A percentile compares a stretch with the other conserved stretches of the same genome.
Evolutionary conservation across 2,329 filamentous ascomycete species (phyloP).

Genomic region (Claviceps fusiformis): DNA sequence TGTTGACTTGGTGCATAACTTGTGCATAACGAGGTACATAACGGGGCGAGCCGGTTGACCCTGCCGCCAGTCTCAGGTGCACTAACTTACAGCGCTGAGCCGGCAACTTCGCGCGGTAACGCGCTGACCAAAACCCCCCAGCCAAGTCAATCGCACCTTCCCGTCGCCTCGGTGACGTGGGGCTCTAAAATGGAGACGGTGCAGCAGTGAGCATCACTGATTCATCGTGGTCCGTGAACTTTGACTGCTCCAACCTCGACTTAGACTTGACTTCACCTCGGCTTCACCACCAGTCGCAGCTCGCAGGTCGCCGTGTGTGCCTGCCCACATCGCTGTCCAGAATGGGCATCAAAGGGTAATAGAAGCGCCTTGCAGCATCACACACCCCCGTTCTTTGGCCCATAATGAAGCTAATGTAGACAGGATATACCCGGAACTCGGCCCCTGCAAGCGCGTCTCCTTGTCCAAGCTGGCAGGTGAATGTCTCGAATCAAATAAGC

Average conservation of each 20-base stretch:
- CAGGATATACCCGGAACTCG: conserved; percentile 85
- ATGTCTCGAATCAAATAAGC: conserved; percentile 54
- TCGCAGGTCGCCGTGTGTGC: not conserved
- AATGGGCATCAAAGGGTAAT: conserved; percentile 56
- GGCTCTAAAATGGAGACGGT: not conserved
- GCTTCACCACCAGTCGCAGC: not conserved
- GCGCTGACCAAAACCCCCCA: conserved; percentile 9
- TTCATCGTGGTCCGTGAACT: not conserved
- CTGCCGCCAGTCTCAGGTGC: no score
- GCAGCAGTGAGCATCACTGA: no score
- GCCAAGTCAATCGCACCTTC: conserved; percentile 11
- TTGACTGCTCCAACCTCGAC: not conserved
- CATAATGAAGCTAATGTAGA: conserved; percentile 2
- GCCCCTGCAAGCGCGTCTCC: conserved; percentile 63
- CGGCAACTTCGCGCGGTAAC: no score
- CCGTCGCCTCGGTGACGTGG: conserved; percentile 18
- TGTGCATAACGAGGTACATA: not conserved
- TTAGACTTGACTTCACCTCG: no score
- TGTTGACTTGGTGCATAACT: not conserved
- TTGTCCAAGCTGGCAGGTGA: conserved; percentile 71
- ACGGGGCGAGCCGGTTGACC: no score
- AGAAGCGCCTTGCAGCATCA: not conserved
- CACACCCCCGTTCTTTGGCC: no score
- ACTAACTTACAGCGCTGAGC: no score
- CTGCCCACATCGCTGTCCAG: not conserved